Evolutionary conservation across 805 yeast species (phyloP).

Genomic region (Spathaspora girioi): DNA sequence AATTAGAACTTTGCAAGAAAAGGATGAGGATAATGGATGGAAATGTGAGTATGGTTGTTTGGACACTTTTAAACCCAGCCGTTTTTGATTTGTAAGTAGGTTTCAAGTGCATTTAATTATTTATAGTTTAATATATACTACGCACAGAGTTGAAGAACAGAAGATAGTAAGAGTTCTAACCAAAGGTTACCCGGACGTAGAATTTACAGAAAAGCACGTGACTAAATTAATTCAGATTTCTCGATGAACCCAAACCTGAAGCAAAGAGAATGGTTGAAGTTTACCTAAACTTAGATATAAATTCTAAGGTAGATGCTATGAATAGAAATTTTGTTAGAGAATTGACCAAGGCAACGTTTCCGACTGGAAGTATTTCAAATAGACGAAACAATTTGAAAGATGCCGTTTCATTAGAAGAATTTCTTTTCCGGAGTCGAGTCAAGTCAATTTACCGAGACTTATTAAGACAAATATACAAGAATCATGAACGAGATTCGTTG

Average conservation of each 20-base stretch:
- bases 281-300: too few relatives aligned
- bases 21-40: not conserved
- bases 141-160: too few relatives aligned
- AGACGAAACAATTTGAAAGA: conserved; percentile 3
- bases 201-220: too few relatives aligned
- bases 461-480: conserved; percentile 28
- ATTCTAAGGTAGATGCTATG: not conserved
- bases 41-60: not conserved
- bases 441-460: conserved; percentile 30
- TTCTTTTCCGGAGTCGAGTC: conserved; percentile 34
- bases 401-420: conserved; percentile 33
- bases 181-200: not conserved
- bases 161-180: too few relatives aligned
- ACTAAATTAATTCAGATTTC: not conserved
- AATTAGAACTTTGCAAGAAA: not conserved
- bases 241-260: not conserved
- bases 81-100: not conserved
- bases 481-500: conserved; percentile 34
- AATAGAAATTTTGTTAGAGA: not conserved
- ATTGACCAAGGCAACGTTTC: not conserved
- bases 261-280: too few relatives aligned
- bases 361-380: not conserved
- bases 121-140: too few relatives aligned
- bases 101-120: too few relatives aligned
- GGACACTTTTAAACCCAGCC: not conserved